A percentile compares a stretch with the other conserved stretches of the same genome.
Conservation (phyloP, 192 early-diverging fungal genomes). For the Diversispora eburnea region DNA sequence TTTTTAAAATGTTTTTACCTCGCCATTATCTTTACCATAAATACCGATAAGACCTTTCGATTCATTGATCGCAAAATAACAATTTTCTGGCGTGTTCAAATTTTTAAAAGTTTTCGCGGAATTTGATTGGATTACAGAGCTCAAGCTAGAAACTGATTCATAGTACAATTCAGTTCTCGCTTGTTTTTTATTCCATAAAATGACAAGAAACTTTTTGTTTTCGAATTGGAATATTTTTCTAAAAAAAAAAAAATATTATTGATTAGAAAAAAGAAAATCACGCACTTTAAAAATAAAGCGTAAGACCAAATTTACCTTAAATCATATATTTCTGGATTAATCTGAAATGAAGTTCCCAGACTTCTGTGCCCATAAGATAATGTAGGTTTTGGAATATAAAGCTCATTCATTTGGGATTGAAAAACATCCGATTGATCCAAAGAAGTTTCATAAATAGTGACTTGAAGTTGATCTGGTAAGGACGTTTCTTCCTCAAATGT, state of each 20-base stretch:
- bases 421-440: background rate
- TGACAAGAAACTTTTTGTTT: slow-evolving; percentile 6
- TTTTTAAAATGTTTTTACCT: background rate
- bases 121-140: background rate
- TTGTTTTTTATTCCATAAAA: slow-evolving; percentile 1
- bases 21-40: background rate
- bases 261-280: background rate
- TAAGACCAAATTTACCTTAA: background rate
- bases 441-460: slow-evolving; percentile 5
- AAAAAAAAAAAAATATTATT: background rate
- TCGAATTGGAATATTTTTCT: slow-evolving; percentile 20
- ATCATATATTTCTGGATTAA: slow-evolving; percentile 3
- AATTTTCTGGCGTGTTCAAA: background rate
- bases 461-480: background rate
- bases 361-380: background rate
- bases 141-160: background rate
- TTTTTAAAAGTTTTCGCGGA: background rate
- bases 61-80: slow-evolving; percentile 8
- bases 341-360: background rate
- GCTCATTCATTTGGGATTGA: background rate
- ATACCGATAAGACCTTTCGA: background rate
- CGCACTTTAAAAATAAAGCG: background rate
- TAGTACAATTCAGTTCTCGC: background rate
- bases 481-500: slow-evolving; percentile 6
- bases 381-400: background rate